Evolutionary conservation across 441 rosid species (phyloP).

Genomic region (Flueggea neowawraea): DNA sequence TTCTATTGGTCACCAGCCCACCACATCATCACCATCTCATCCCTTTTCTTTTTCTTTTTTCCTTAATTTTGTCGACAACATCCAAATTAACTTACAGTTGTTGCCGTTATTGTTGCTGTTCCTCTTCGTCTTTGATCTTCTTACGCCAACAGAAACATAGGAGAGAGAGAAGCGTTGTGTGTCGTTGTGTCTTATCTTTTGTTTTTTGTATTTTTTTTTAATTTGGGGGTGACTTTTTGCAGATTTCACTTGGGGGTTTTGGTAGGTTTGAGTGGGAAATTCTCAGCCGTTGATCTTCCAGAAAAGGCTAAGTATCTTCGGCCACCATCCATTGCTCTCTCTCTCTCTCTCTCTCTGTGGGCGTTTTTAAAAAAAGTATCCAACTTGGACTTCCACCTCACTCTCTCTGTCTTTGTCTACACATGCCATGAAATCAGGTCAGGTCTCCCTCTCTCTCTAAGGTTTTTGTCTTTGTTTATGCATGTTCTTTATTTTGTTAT

Average conservation of each 20-base stretch:
- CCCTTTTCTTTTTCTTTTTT: not conserved
- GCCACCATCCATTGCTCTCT: constrained; percentile 5
- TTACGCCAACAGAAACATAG: too few species aligned
- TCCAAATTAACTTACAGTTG: too few species aligned
- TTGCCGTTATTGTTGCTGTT: not conserved
- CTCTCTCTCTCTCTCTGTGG: constrained; percentile 9
- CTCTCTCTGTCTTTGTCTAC: constrained; percentile 27
- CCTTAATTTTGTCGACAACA: not conserved
- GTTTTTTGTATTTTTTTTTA: not conserved
- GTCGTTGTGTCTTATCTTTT: too few species aligned
- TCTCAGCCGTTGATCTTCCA: constrained; percentile 36
- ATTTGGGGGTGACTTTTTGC: not conserved
- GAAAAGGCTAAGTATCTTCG: constrained; percentile 2
- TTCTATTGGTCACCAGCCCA: constrained; percentile 19
- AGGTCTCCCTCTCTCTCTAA: constrained; percentile 8
- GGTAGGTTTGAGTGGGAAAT: not conserved
- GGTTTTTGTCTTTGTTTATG: not conserved
- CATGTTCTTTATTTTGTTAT: not conserved
- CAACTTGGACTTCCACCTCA: constrained; percentile 71
- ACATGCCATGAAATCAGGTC: constrained; percentile 44
- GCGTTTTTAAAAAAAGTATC: constrained; percentile 18
- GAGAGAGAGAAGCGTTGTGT: not conserved
- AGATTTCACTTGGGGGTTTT: not conserved
- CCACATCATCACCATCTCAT: constrained; percentile 4
- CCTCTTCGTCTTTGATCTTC: not conserved